Evolutionary conservation across 306 rosid genomes (phyloP).

Genomic region (Cicer judaicum): DNA sequence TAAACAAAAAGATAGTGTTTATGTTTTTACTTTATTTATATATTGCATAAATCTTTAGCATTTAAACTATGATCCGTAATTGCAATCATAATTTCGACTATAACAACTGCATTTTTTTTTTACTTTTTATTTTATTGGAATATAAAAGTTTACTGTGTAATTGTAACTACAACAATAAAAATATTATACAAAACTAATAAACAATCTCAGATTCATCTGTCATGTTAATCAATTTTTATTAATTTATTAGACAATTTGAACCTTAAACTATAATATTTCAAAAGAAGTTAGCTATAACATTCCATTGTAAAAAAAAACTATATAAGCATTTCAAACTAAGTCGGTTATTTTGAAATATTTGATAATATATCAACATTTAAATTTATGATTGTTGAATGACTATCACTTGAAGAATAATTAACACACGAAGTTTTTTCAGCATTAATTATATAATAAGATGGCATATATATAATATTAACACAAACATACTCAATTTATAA

Average conservation of each 20-base stretch:
- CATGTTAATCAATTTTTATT: slow-evolving; percentile 42
- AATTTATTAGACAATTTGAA: slow-evolving; percentile 17
- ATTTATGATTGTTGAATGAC: slow-evolving; percentile 36
- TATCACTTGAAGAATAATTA: slow-evolving; percentile 23
- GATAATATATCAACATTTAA: slow-evolving; percentile 57
- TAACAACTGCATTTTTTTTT: too few relatives aligned
- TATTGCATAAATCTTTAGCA: too few relatives aligned
- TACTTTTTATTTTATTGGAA: too few relatives aligned
- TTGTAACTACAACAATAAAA: too few relatives aligned
- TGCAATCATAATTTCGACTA: too few relatives aligned
- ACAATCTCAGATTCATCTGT: not conserved
- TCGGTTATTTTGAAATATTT: slow-evolving; percentile 53
- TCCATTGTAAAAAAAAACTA: too few relatives aligned
- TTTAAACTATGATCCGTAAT: too few relatives aligned
- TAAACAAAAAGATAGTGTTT: not conserved
- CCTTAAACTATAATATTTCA: slow-evolving; percentile 28
- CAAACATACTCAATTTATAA: slow-evolving; percentile 44
- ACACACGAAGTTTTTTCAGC: not conserved
- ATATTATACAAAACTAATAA: too few relatives aligned
- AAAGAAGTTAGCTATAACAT: slow-evolving; percentile 38
- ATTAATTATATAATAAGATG: not conserved
- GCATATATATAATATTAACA: slow-evolving; percentile 37
- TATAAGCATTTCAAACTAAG: slow-evolving; percentile 36
- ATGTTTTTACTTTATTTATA: too few relatives aligned
- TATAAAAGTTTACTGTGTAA: too few relatives aligned